Evolutionary conservation across 345 rosid genomes (phyloP).

Genomic region (Moringa oleifera): DNA sequence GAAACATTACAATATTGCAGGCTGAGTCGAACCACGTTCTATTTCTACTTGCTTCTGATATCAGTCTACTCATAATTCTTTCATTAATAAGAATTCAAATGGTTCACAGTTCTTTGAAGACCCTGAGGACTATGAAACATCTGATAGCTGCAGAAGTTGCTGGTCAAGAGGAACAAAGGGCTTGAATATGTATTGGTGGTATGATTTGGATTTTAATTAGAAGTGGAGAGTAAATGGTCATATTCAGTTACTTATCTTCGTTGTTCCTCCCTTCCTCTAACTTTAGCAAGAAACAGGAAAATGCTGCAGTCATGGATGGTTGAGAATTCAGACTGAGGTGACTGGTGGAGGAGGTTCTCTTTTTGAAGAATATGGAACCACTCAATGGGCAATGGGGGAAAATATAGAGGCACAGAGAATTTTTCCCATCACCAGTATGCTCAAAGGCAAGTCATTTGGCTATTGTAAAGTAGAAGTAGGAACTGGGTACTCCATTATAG

Average conservation of each 20-base stretch:
- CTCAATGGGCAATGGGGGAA: background rate
- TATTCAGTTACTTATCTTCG: background rate
- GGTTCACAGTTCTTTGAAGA: constrained; percentile 19
- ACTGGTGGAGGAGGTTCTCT: background rate
- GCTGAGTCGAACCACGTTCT: background rate
- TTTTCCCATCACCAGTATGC: background rate
- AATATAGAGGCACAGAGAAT: background rate
- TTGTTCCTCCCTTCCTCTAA: background rate
- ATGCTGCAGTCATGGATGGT: background rate
- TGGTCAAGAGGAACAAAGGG: constrained; percentile 1
- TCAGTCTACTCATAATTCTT: background rate
- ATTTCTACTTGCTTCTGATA: background rate
- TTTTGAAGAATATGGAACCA: background rate
- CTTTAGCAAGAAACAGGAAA: constrained; percentile 6
- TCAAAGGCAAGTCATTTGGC: background rate
- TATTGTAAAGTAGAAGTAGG: background rate
- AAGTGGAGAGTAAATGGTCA: no score
- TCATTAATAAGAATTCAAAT: background rate
- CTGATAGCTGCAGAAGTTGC: background rate
- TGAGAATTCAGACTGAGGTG: background rate
- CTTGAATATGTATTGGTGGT: background rate
- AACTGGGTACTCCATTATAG: no score
- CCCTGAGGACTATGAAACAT: constrained; percentile 14
- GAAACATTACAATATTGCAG: background rate
- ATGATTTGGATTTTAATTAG: background rate